Conservation (phyloP, 2,329 filamentous ascomycete species). For the Ampelomyces quisqualis region DNA sequence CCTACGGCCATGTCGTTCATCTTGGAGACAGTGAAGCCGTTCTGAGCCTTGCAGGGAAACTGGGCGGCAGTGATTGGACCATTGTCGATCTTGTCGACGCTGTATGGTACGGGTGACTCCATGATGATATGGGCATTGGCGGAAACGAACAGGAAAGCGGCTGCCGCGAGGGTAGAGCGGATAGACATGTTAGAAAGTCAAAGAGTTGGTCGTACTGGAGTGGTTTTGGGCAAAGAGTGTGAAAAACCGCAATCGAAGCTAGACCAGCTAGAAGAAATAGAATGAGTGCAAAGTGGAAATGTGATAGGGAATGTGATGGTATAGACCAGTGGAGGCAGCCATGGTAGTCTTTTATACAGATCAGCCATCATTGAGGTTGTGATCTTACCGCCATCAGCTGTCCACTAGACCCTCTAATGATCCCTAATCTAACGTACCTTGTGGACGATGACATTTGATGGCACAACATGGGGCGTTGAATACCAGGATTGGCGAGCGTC, state of each 20-base stretch:
- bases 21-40: conserved; percentile 31
- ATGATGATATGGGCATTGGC: conserved; percentile 76
- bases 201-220: conserved; percentile 1
- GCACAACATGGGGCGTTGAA: conserved; percentile 28
- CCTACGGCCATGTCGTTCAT: conserved; percentile 62
- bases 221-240: conserved; percentile 2
- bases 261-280: conserved; percentile 36
- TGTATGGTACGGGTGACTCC: conserved; percentile 65
- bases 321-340: conserved; percentile 11
- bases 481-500: conserved; percentile 28
- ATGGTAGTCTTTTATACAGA: conserved; percentile 29
- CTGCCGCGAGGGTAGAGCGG: conserved; percentile 54
- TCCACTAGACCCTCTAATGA: conserved; percentile 13
- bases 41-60: conserved; percentile 67
- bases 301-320: conserved; percentile 22
- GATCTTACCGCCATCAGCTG: conserved; percentile 12
- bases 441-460: conserved; percentile 25
- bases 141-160: conserved; percentile 55
- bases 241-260: too few relatives aligned
- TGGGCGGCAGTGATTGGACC: conserved; percentile 62
- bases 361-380: conserved; percentile 2
- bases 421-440: conserved; percentile 36
- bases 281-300: conserved; percentile 15
- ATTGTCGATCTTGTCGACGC: conserved; percentile 56
- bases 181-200: conserved; percentile 48